Base-by-base conservation (phyloP, 768 basidiomycete species). In the Amyloporia xantha region DNA sequence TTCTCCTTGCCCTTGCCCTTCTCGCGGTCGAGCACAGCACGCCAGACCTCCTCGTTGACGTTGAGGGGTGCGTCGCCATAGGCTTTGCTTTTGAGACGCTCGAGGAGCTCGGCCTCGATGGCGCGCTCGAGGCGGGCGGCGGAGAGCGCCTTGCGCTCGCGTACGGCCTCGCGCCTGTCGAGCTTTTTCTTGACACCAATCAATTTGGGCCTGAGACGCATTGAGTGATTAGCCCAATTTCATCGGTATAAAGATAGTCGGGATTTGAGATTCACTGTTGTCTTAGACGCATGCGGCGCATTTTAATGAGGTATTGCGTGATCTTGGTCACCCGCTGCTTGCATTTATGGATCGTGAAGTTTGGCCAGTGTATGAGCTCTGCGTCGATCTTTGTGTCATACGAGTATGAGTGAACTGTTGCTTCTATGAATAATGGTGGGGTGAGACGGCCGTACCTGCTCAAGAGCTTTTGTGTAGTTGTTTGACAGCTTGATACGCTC, bases 321-420 rank as follows among this genome's bases (percentile, higher is more conserved):
- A 99, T 97, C 73, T 98, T 99, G 10, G 96, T 99, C 25, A 97
- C 77, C 39, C 96, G 82, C 70, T 99, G 96, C 75, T 99, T 99
- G 79, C 96, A 98, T 71, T 97, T 98, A 73, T 97, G 96, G 47
- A 93, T 87, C 26, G 82, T 83, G 66, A 95, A 98, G 60, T 93
- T 93, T 3, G 96, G 95, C 96, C 96, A 98, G 65, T 97, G 91
- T n/a, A 92, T 77, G 52, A 98, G 78, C 62, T 98, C 91, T 46
- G 75, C 77, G 73, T 98, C 96, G 61, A 99, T 95, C 94, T 98
- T 55, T 28, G 19, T 33, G 37, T 49, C 28, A 41, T 21, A 35
- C n/a, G 1, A n/a, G 43, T 4, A 36, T 35, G 11, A 45, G 11
- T 28, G 11, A 13, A 38, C 46, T 26, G n/a, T 5, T 10, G 7